A percentile compares a stretch with the other conserved stretches of the same genome.
Conservation (phyloP, 768 basidiomycete species). For the Rhodosporidiobolus odoratus region DNA sequence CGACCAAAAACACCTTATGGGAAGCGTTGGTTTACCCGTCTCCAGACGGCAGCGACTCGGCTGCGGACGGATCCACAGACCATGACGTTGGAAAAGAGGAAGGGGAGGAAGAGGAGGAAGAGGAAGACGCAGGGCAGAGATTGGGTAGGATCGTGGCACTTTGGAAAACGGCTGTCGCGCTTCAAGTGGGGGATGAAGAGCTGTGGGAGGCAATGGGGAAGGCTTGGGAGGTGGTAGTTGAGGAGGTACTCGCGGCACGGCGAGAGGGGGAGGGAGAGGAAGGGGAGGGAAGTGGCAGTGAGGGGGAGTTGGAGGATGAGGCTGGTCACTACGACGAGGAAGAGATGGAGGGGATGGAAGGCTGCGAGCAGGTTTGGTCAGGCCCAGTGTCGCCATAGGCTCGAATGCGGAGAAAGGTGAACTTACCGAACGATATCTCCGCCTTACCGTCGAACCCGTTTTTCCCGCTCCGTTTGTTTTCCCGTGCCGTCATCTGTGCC, state of each 20-base stretch:
- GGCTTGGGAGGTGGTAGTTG: neutral
- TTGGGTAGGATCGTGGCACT: neutral
- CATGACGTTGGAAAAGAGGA: neutral
- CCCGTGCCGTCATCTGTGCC: no score
- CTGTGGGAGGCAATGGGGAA: neutral
- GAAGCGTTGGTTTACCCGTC: neutral
- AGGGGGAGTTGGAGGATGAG: neutral
- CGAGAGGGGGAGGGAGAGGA: neutral
- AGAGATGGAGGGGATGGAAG: neutral
- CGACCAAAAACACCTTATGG: neutral
- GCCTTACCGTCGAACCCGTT: no score
- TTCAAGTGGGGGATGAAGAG: neutral
- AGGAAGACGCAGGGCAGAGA: neutral
- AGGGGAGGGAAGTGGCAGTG: neutral
- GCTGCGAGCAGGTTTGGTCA: neutral
- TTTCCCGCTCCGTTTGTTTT: no score
- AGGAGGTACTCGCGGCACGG: neutral
- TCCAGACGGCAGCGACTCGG: neutral
- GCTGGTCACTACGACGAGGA: neutral
- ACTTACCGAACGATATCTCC: neutral
- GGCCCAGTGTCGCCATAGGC: neutral
- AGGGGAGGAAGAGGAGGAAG: neutral
- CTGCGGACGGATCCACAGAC: neutral
- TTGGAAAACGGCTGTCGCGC: neutral
- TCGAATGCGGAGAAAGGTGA: neutral